Conservation (phyloP, 192 early-diverging fungal genomes). For the Linnemannia schmuckeri region DNA sequence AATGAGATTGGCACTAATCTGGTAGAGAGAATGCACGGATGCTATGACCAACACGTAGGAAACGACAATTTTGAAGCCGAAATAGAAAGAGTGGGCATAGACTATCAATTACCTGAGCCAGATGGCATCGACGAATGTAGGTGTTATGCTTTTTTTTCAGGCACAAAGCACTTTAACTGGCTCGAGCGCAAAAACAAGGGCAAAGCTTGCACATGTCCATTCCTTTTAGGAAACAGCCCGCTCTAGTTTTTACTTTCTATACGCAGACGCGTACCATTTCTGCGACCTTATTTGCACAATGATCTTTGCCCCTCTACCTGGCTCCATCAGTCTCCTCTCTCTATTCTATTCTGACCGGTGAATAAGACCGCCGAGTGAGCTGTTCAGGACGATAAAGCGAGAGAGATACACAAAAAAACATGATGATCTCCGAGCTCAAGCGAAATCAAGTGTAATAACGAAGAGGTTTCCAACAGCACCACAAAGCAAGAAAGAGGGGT, state of each 20-base stretch:
- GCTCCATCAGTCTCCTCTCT: background rate
- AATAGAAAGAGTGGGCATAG: background rate
- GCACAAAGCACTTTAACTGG: background rate
- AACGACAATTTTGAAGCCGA: background rate
- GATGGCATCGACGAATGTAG: background rate
- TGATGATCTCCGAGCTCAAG: background rate
- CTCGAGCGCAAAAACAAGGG: background rate
- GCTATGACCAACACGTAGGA: background rate
- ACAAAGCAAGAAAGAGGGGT: background rate
- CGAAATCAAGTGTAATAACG: background rate
- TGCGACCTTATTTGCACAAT: background rate
- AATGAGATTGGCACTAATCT: background rate
- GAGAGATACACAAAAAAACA: too few species aligned
- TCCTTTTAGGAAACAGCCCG: background rate
- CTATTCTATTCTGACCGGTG: background rate
- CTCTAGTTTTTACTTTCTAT: background rate
- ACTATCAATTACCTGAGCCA: background rate
- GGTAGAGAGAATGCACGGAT: background rate
- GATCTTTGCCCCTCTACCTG: background rate
- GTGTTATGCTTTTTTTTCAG: background rate
- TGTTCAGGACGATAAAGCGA: background rate
- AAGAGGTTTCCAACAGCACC: too few species aligned
- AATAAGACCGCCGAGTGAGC: background rate
- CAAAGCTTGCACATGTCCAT: background rate
- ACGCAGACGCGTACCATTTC: background rate